Conservation (phyloP, 1,284 basidiomycete genomes). For the Schizophyllum amplum region DNA sequence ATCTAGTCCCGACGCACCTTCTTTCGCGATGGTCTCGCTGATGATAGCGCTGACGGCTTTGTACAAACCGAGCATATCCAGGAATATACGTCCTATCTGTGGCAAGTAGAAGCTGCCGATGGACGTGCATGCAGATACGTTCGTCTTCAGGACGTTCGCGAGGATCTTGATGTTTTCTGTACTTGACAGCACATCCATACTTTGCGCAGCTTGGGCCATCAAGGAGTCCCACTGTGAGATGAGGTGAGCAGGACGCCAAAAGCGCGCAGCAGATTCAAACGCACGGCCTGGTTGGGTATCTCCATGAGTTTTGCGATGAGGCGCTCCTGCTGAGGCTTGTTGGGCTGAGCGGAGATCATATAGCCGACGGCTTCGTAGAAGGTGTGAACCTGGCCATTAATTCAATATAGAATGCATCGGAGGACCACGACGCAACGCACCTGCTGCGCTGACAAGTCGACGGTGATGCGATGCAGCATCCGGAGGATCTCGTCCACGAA, state of each 20-base stretch:
- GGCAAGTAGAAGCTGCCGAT: slow-evolving; percentile 97
- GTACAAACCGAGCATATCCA: slow-evolving; percentile 98
- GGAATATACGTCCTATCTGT: slow-evolving; percentile 92
- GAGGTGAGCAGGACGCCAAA: slow-evolving; percentile 1
- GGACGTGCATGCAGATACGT: slow-evolving; percentile 95
- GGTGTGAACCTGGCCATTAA: slow-evolving; percentile 67
- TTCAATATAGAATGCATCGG: slow-evolving; percentile 2
- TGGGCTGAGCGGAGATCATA: slow-evolving; percentile 99
- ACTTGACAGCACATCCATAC: slow-evolving; percentile 87
- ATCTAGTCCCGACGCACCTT: slow-evolving; percentile 44
- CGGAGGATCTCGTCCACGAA: slow-evolving; percentile 98
- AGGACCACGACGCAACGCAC: slow-evolving; percentile 27
- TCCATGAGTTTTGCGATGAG: slow-evolving; percentile 96
- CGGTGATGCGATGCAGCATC: slow-evolving; percentile 88
- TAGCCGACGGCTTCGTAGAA: slow-evolving; percentile 99
- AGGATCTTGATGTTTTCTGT: slow-evolving; percentile 96
- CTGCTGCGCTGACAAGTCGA: slow-evolving; percentile 93
- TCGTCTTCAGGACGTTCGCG: slow-evolving; percentile 96
- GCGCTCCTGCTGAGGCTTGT: slow-evolving; percentile 94
- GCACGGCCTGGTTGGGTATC: slow-evolving; percentile 89
- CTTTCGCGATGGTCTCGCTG: slow-evolving; percentile 84
- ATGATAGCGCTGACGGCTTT: slow-evolving; percentile 98
- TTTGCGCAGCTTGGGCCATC: slow-evolving; percentile 94
- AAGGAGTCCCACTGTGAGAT: slow-evolving; percentile 84
- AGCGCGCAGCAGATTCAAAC: slow-evolving; percentile 16